These are phyloP conservation scores for Jackrogersella minutella DNA, from an alignment of 495 filamentous ascomycete species.

Conservation along the genomic window DNA sequence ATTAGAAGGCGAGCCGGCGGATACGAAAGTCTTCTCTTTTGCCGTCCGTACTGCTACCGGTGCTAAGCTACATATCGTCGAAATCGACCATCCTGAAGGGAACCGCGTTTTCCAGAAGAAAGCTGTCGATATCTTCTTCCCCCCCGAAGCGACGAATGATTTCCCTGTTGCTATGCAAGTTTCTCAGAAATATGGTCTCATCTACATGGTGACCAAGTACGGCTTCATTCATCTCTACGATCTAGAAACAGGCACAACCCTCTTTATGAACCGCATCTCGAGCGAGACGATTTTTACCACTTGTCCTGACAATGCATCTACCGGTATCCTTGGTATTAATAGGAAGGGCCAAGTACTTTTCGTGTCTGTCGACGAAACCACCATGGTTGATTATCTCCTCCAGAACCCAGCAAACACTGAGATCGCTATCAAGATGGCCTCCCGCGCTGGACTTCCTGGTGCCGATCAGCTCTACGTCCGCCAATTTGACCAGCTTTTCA, in stretches of 20 bases:
- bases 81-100: constrained; percentile 89
- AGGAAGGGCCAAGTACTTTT: constrained; percentile 95
- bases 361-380: constrained; percentile 90
- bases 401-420: constrained; percentile 91
- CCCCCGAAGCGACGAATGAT: constrained; percentile 90
- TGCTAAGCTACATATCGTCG: constrained; percentile 97
- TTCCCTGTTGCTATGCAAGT: constrained; percentile 99
- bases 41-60: constrained; percentile 86
- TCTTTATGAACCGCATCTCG: constrained; percentile 99
- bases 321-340: constrained; percentile 93
- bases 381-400: constrained; percentile 90
- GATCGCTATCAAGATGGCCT: constrained; percentile 94
- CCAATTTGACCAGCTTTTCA: constrained; percentile 87
- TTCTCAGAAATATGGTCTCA: constrained; percentile 91
- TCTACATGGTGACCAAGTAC: constrained; percentile 98
- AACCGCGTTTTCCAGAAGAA: constrained; percentile 93
- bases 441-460: constrained; percentile 89
- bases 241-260: constrained; percentile 93
- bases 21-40: constrained; percentile 96
- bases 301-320: constrained; percentile 80
- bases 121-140: constrained; percentile 97
- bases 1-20: constrained; percentile 84
- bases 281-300: constrained; percentile 99
- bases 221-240: constrained; percentile 99
- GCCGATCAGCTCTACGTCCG: constrained; percentile 94